These are phyloP conservation scores for Solanum aculeatissimum DNA, from an alignment of 305 asterid genomes.

Conservation along the genomic window DNA sequence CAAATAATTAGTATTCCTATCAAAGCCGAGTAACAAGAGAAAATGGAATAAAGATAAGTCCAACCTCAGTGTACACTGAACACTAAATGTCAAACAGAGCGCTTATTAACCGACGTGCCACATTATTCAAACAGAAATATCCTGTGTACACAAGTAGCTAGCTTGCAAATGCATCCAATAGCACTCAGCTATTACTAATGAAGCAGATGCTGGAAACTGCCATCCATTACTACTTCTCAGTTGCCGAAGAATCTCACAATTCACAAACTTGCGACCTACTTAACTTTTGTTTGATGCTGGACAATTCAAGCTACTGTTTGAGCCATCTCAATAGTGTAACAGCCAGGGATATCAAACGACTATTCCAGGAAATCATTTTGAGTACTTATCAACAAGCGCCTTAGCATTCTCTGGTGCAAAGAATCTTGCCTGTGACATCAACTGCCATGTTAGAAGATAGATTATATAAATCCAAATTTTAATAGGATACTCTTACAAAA, in stretches of 20 bases:
- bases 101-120: background rate
- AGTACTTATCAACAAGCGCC: conserved; percentile 60
- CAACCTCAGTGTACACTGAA: background rate
- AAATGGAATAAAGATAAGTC: background rate
- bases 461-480: background rate
- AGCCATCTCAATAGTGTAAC: background rate
- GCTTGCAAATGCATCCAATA: background rate
- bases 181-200: background rate
- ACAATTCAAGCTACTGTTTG: background rate
- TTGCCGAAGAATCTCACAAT: background rate
- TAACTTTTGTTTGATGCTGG: background rate
- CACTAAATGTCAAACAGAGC: background rate
- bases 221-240: background rate
- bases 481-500: background rate
- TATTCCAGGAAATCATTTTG: conserved; percentile 25
- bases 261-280: background rate
- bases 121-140: background rate
- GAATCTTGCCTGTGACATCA: conserved; percentile 61
- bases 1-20: no score
- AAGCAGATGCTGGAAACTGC: background rate
- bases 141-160: background rate
- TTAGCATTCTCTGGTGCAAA: conserved; percentile 77
- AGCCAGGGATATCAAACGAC: background rate
- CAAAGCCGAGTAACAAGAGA: background rate
- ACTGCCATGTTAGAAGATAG: background rate